Percentiles rank a stretch among this genome's conserved stretches.
phyloP scores from a whole-genome alignment of 805 yeast species.

The Yamadazyma tumulicola region DNA sequence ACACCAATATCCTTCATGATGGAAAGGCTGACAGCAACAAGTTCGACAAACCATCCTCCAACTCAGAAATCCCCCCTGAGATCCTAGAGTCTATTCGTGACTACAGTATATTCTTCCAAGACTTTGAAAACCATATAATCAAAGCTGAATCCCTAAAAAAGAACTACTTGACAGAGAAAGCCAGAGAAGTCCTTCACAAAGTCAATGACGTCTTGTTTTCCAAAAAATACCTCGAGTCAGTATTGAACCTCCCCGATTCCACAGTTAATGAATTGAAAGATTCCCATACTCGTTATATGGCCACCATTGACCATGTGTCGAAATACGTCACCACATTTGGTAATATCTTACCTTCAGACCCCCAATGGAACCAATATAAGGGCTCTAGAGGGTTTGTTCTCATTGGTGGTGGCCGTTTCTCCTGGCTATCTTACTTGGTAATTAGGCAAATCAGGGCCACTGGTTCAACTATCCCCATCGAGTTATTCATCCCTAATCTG shows the following conservation, averaged over 20 bases:
- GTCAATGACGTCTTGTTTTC: constrained; percentile 42
- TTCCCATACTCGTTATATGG: constrained; percentile 35
- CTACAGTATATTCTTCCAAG: constrained; percentile 29
- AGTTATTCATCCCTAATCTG: constrained; percentile 43
- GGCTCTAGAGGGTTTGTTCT: constrained; percentile 41
- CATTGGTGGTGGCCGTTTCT: constrained; percentile 51
- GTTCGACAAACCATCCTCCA: background rate
- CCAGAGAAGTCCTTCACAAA: constrained; percentile 40
- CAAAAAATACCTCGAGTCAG: constrained; percentile 41
- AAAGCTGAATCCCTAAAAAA: constrained; percentile 36
- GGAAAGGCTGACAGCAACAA: background rate
- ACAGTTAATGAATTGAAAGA: constrained; percentile 31
- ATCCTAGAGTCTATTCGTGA: constrained; percentile 13
- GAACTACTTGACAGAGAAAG: constrained; percentile 40
- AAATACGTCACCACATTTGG: constrained; percentile 36
- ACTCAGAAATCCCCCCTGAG: background rate
- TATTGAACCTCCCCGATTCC: constrained; percentile 38
- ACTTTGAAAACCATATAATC: constrained; percentile 33
- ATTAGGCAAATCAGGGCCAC: constrained; percentile 43
- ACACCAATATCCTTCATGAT: background rate
- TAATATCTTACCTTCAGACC: constrained; percentile 25
- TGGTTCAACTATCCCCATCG: constrained; percentile 49
- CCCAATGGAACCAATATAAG: constrained; percentile 36
- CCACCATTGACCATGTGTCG: constrained; percentile 25
- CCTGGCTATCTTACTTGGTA: constrained; percentile 49